Percentiles rank a stretch among this genome's conserved stretches.
Evolutionary conservation across 257 asterid genomes (phyloP).

Genomic region (Nicotiana tomentosiformis): DNA sequence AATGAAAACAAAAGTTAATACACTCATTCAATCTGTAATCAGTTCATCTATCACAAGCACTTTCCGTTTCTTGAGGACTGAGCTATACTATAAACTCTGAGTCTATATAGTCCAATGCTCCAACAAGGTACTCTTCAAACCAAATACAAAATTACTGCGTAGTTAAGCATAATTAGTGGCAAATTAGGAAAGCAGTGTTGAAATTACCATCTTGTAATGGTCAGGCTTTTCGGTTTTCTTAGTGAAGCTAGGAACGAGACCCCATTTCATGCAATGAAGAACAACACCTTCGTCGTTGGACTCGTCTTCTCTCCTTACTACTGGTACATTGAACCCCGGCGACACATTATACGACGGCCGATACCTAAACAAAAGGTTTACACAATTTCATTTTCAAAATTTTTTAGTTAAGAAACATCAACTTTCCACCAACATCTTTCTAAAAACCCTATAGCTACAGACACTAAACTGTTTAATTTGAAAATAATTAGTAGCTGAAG

Average conservation of each 20-base stretch:
- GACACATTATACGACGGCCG: constrained; percentile 76
- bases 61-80: background rate
- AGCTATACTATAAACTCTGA: background rate
- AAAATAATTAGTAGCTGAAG: background rate
- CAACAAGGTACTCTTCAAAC: background rate
- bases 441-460: background rate
- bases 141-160: background rate
- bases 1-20: background rate
- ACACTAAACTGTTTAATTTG: background rate
- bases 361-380: constrained; percentile 34
- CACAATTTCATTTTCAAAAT: background rate
- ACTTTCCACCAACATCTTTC: background rate
- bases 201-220: constrained; percentile 72
- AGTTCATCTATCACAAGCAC: background rate
- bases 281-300: constrained; percentile 44
- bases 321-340: constrained; percentile 86
- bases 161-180: background rate
- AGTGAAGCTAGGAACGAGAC: constrained; percentile 82
- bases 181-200: background rate
- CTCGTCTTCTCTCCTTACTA: constrained; percentile 56
- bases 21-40: background rate
- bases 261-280: constrained; percentile 94
- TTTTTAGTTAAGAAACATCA: background rate
- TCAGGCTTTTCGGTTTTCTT: constrained; percentile 72
- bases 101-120: background rate